Base-by-base conservation (phyloP, 345 rosid species). In the Salix viminalis region DNA sequence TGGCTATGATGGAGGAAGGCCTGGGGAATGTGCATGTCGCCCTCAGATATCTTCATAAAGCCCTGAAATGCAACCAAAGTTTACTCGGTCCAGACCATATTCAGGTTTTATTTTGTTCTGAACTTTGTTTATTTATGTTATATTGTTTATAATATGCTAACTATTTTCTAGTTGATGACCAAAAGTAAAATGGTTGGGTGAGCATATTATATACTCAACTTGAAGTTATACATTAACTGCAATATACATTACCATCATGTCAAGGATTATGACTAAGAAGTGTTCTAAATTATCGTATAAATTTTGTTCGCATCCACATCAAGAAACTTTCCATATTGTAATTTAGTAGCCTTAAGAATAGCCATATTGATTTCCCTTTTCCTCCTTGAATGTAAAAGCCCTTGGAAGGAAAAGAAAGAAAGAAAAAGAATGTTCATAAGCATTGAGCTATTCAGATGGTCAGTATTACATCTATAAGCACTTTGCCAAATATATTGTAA, bases 1-100 rank as follows among this genome's bases (percentile, higher is more conserved):
- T 92, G 76, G 99, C 99, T 71, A 96, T 96, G 99, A 93, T 96
- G 99, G 99, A 96, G 91, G 99, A 96, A 90, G 98, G 99, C 78
- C 92, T 96, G 65, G 99, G 99, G 23, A 96, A 96, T 82, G 98
- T 93, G 82, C 99, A 92, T 86, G 92, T 93, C 81, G 99, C 99
- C 70, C 95, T 96, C 77, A 88, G 98, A 87, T 96, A 96, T 82
- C 98, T 93, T 81, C 98, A 96, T 81, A 90, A 92, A 84, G 99
- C 99, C 77, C 90, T 96, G 72, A 92, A 93, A 81, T 96, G 99
- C 78, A 96, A 96, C 87, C 97, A 93, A 73, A 90, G 86, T 81
- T 86, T 93, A 79, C 99, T 96, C 42, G 99, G 99, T 76, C 98
- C 97, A 19, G 99, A 96, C 79, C 99, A 96, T 83, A 96, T 93